phyloP scores from a whole-genome alignment of 139 green algal species.

The Chlamydomonas applanata region DNA sequence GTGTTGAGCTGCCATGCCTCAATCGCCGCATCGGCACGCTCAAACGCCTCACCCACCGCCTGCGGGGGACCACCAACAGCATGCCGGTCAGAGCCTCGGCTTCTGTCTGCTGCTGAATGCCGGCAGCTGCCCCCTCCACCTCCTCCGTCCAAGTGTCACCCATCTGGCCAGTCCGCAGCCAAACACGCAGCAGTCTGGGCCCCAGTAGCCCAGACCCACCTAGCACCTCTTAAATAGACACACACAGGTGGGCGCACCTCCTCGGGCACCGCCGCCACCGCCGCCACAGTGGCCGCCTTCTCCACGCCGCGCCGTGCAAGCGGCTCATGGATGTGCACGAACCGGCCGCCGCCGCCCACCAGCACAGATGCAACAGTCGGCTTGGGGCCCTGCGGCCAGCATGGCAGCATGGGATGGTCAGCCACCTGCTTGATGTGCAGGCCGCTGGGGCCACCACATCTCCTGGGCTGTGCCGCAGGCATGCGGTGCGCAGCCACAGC shows the following conservation, averaged over 20 bases:
- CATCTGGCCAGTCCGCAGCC: background rate
- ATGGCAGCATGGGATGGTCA: no score
- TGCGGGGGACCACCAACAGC: no score
- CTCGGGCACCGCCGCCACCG: constrained; percentile 9
- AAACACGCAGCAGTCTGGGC: background rate
- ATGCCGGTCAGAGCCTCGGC: no score
- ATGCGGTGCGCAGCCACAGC: no score
- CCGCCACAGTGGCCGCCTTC: background rate
- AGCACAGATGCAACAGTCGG: constrained; percentile 7
- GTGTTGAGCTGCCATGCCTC: constrained; percentile 51
- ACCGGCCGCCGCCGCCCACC: constrained; percentile 3
- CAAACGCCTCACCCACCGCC: constrained; percentile 33
- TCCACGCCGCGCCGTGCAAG: background rate
- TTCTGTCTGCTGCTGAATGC: no score
- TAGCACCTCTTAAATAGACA: no score
- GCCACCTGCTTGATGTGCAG: no score
- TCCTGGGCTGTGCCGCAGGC: no score
- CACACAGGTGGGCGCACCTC: background rate
- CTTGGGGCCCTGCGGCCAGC: constrained; percentile 6
- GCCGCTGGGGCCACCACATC: no score
- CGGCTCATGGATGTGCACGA: constrained; percentile 2
- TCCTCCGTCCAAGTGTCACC: no score
- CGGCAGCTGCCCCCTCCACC: no score
- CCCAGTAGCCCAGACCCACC: background rate
- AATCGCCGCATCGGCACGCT: constrained; percentile 32